A percentile compares a stretch with the other conserved stretches of the same genome.
These are phyloP conservation scores for Lactarius vividus DNA, from an alignment of 768 basidiomycete genomes.

Conservation along the genomic window DNA sequence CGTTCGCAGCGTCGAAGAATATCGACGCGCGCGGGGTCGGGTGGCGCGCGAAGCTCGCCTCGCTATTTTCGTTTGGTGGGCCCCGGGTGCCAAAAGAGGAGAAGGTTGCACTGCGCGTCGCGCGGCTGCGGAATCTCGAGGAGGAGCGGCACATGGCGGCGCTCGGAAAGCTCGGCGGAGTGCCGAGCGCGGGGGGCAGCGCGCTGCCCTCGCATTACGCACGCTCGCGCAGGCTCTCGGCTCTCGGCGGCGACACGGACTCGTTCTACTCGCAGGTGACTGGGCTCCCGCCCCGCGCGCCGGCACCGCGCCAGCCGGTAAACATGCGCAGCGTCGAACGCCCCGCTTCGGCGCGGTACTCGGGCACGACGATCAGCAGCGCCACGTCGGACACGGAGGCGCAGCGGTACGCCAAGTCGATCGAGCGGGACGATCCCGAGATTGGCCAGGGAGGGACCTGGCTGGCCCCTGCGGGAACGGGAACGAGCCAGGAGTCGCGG, in stretches of 20 bases:
- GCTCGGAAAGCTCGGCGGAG: constrained; percentile 32
- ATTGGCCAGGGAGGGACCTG: neutral
- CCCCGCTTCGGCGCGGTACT: constrained; percentile 45
- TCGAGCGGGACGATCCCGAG: constrained; percentile 32
- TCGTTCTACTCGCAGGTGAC: constrained; percentile 71
- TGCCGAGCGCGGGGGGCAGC: constrained; percentile 40
- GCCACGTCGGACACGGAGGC: constrained; percentile 50
- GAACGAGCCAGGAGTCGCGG: neutral
- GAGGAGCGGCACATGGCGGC: constrained; percentile 48
- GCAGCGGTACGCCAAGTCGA: constrained; percentile 53
- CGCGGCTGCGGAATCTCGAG: constrained; percentile 50
- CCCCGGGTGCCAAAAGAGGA: constrained; percentile 23
- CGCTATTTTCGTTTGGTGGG: constrained; percentile 49
- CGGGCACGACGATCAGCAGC: constrained; percentile 43
- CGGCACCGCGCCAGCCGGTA: constrained; percentile 75
- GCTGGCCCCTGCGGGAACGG: constrained; percentile 1
- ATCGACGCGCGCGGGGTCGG: constrained; percentile 42
- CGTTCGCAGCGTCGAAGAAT: constrained; percentile 59
- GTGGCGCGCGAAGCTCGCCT: constrained; percentile 57
- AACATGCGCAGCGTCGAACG: constrained; percentile 35
- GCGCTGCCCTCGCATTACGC: constrained; percentile 19
- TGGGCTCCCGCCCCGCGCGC: constrained; percentile 54
- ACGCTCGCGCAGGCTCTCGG: constrained; percentile 30
- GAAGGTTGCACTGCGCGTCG: constrained; percentile 31
- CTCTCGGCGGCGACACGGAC: constrained; percentile 41